A percentile compares a stretch with the other conserved stretches of the same genome.
Evolutionary conservation across 2,329 filamentous ascomycete species (phyloP).

Genomic region (Teratosphaeriaceae sp.): DNA sequence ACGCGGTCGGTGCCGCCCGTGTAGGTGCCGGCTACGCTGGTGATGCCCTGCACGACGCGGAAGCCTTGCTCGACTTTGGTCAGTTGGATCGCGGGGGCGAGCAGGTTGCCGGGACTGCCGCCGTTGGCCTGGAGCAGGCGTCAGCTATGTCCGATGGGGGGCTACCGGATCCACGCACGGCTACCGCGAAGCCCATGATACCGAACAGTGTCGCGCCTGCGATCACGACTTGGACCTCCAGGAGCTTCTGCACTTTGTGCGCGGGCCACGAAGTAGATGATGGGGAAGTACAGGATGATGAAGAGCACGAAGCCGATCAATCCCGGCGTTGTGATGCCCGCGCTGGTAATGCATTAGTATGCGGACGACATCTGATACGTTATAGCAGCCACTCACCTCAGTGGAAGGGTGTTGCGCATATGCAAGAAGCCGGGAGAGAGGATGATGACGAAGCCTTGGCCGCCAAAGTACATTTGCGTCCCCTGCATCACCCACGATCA

Average conservation of each 20-base stretch:
- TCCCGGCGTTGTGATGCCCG: constrained; percentile 1
- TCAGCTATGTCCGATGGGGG: no score
- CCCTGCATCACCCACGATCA: no score
- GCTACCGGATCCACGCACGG: no score
- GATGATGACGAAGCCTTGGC: no score
- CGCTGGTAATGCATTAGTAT: background rate
- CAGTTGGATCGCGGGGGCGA: background rate
- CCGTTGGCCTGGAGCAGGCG: no score
- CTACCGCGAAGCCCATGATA: no score
- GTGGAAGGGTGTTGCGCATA: no score
- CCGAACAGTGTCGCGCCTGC: no score
- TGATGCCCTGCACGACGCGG: background rate
- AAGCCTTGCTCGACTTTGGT: background rate
- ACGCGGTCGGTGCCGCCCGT: constrained; percentile 7
- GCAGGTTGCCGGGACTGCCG: background rate
- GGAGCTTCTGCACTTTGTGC: constrained; percentile 6
- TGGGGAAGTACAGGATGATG: constrained; percentile 10
- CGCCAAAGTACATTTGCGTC: no score
- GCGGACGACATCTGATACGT: background rate
- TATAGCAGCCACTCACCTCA: no score
- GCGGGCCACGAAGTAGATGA: constrained; percentile 11
- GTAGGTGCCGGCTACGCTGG: constrained; percentile 3
- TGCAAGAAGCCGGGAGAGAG: no score
- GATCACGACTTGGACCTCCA: no score
- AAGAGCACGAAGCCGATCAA: constrained; percentile 12